phyloP scores from a whole-genome alignment of 2,329 filamentous ascomycete species.

The Chrysoporthe puriensis region DNA sequence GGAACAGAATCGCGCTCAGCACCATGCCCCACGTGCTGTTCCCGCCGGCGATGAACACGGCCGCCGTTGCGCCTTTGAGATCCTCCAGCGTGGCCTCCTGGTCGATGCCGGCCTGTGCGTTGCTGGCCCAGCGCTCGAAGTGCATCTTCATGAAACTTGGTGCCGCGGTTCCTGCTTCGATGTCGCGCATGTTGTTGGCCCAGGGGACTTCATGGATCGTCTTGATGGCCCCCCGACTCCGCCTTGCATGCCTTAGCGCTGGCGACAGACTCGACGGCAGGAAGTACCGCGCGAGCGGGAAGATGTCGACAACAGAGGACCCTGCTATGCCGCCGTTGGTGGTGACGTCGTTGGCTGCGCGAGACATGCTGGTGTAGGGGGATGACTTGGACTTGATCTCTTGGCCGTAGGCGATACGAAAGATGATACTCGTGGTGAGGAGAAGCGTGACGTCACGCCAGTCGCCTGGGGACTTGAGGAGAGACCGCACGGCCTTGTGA shows the following conservation, averaged over 20 bases:
- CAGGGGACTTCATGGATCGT: slow-evolving; percentile 50
- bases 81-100: slow-evolving; percentile 46
- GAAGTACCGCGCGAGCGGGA: slow-evolving; percentile 49
- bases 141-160: slow-evolving; percentile 39
- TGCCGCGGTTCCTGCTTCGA: slow-evolving; percentile 39
- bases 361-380: slow-evolving; percentile 33
- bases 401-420: slow-evolving; percentile 35
- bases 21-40: slow-evolving; percentile 50
- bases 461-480: slow-evolving; percentile 30
- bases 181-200: slow-evolving; percentile 35
- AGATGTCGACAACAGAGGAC: slow-evolving; percentile 50
- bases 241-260: slow-evolving; percentile 35
- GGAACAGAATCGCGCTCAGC: slow-evolving; percentile 47
- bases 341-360: slow-evolving; percentile 33
- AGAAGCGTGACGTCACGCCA: slow-evolving; percentile 34
- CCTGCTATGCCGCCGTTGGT: slow-evolving; percentile 39
- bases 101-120: slow-evolving; percentile 33
- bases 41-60: slow-evolving; percentile 51
- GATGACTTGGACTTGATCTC: slow-evolving; percentile 32
- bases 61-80: slow-evolving; percentile 53
- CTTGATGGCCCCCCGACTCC: slow-evolving; percentile 39
- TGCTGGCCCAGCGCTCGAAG: slow-evolving; percentile 36
- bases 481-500: slow-evolving; percentile 35
- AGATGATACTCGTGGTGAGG: slow-evolving; percentile 35
- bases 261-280: slow-evolving; percentile 40